These are phyloP conservation scores for Sporothrix curviconia DNA, from an alignment of 2,329 filamentous ascomycete genomes.

Conservation along the genomic window DNA sequence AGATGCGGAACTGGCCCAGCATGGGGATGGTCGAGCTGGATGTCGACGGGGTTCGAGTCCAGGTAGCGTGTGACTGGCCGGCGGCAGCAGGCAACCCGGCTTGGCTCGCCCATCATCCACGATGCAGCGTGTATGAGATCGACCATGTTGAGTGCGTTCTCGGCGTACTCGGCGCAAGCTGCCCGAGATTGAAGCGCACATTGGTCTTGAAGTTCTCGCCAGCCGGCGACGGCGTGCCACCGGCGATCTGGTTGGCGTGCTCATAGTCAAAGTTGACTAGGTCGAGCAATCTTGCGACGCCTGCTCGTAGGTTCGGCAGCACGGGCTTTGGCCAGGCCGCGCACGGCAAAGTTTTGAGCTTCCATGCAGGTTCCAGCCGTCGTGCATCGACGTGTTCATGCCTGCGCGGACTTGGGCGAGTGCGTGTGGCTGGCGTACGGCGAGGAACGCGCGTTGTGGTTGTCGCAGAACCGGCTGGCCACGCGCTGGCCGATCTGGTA, in stretches of 20 bases:
- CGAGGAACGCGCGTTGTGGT: conserved; percentile 54
- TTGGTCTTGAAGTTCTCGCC: conserved; percentile 59
- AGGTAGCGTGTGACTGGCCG: conserved; percentile 68
- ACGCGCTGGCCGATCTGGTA: conserved; percentile 67
- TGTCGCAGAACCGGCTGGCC: conserved; percentile 61
- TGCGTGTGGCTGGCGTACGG: conserved; percentile 63
- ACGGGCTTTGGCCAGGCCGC: conserved; percentile 48
- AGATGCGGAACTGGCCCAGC: conserved; percentile 70
- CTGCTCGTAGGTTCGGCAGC: conserved; percentile 53
- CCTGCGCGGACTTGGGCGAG: conserved; percentile 59
- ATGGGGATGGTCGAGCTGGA: conserved; percentile 74
- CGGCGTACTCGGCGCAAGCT: conserved; percentile 54
- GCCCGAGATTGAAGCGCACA: conserved; percentile 61
- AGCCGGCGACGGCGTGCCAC: conserved; percentile 51
- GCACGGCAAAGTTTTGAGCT: conserved; percentile 48
- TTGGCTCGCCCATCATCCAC: conserved; percentile 36
- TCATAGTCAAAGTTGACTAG: conserved; percentile 53
- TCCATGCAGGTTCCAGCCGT: conserved; percentile 58
- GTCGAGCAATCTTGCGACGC: conserved; percentile 56
- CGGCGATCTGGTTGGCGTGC: conserved; percentile 37
- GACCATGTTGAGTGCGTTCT: conserved; percentile 42
- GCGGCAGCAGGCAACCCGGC: conserved; percentile 53
- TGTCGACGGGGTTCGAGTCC: conserved; percentile 70
- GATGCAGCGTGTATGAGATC: conserved; percentile 25
- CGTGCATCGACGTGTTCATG: conserved; percentile 55